A percentile compares a stretch with the other conserved stretches of the same genome.
Evolutionary conservation across 805 yeast genomes (phyloP).

Genomic region (Wickerhamiella azyma): DNA sequence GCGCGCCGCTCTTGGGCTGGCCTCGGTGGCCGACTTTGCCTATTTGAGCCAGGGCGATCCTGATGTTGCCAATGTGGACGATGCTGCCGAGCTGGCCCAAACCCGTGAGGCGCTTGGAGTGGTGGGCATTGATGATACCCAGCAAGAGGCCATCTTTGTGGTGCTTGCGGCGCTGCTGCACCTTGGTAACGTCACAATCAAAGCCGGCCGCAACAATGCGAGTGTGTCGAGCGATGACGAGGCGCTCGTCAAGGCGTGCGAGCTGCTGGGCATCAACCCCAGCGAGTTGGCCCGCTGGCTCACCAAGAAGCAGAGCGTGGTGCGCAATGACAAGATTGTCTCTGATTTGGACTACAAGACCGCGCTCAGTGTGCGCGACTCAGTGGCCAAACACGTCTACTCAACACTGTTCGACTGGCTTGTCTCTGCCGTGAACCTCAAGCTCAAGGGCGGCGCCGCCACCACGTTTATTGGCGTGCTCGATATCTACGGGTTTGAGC

Average conservation of each 20-base stretch:
- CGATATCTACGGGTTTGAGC: slow-evolving; percentile 96
- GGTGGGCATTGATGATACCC: slow-evolving; percentile 53
- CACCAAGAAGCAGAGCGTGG: slow-evolving; percentile 77
- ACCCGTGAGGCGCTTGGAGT: slow-evolving; percentile 65
- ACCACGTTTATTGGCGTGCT: slow-evolving; percentile 88
- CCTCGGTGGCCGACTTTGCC: slow-evolving; percentile 48
- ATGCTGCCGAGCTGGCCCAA: slow-evolving; percentile 57
- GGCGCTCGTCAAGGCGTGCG: slow-evolving; percentile 66
- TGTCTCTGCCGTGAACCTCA: slow-evolving; percentile 68
- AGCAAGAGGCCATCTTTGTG: slow-evolving; percentile 57
- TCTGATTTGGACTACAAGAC: slow-evolving; percentile 71
- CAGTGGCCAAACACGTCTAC: slow-evolving; percentile 91
- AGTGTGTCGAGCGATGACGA: slow-evolving; percentile 76
- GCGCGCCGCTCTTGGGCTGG: slow-evolving; percentile 44
- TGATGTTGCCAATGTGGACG: slow-evolving; percentile 65
- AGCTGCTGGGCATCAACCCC: slow-evolving; percentile 69
- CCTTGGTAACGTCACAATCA: slow-evolving; percentile 80
- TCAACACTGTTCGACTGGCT: slow-evolving; percentile 93
- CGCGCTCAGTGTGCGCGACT: slow-evolving; percentile 84
- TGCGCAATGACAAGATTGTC: slow-evolving; percentile 84
- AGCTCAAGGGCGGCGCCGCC: slow-evolving; percentile 38
- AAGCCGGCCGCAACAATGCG: slow-evolving; percentile 76
- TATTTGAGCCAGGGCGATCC: slow-evolving; percentile 75
- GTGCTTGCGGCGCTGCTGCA: slow-evolving; percentile 80
- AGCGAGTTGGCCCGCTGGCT: slow-evolving; percentile 73